phyloP scores from a whole-genome alignment of 75 land plant species.

The Cupressus sempervirens region DNA sequence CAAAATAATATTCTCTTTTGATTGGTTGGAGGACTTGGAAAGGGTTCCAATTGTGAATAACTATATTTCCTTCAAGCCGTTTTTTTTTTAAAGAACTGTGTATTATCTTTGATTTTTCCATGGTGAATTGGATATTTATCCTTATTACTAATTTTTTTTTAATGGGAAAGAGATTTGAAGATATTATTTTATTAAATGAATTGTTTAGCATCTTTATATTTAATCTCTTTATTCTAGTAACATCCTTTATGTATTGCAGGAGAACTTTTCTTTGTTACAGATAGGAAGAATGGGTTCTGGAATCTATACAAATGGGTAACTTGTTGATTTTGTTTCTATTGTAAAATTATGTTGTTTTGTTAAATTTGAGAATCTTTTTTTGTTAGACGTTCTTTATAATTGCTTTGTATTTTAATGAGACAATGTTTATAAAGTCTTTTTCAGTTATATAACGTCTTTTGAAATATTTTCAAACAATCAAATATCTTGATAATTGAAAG shows the following conservation, averaged over 20 bases:
- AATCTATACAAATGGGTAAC: conserved; percentile 86
- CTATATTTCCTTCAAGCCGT: not conserved
- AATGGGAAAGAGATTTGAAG: too few species aligned
- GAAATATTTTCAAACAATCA: not conserved
- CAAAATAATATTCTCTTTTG: not conserved
- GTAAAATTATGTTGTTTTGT: not conserved
- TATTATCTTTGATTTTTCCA: too few species aligned
- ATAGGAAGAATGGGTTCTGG: conserved; percentile 82
- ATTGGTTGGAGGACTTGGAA: not conserved
- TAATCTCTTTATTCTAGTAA: too few species aligned
- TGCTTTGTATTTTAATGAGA: not conserved
- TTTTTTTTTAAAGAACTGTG: not conserved
- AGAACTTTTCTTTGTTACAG: conserved; percentile 78
- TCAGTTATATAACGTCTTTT: not conserved
- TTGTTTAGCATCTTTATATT: not conserved
- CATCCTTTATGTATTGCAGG: conserved; percentile 45
- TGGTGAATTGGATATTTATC: too few species aligned
- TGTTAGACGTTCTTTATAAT: not conserved
- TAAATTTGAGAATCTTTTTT: not conserved
- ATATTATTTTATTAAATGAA: too few species aligned
- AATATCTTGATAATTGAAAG: too few species aligned
- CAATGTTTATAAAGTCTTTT: not conserved
- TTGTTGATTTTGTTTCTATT: not conserved
- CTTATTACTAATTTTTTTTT: too few species aligned
- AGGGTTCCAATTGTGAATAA: not conserved